Base-by-base conservation (phyloP, 179 eudicot species). In the Silene noctiflora region DNA sequence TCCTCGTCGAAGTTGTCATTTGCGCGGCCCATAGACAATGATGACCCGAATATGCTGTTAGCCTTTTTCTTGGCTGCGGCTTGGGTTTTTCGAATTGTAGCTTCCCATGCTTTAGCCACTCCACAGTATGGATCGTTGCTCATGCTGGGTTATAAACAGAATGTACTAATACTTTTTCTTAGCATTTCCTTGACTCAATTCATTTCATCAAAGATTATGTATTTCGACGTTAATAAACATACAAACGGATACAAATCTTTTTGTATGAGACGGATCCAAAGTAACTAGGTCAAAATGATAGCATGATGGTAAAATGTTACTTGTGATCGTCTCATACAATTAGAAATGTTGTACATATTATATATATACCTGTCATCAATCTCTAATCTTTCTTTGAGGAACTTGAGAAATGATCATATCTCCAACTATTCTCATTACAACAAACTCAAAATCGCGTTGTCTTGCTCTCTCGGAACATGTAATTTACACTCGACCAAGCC, bases 31-130 rank as follows among this genome's bases (percentile, higher is more conserved):
- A 90, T 89, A 0, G 99, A 93, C 90, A 89, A 53, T 17, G 59
- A 90, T 48, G 96, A 82, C 21, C 88, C 79, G 53, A 93, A 93
- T 64, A 91, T 88, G 83, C 80, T 82, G 82, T 84, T 83, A 16
- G 88, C 87, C 79, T 89, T 79, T 80, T 89, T 95, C 88, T 87
- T 93, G 33, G 88, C 90, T 2, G 84, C 83, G 11, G 83, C 80
- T 75, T 89, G 90, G 48, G 91, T 80, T 81, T 82, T 92, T 25
- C 88, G 84, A 69, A 90, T 79, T 8, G 98, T 94, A 33, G 96
- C 85, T 73, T 94, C 98, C 98, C 96, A 92, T 53, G 97, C 87
- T 81, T 89, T 91, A 71, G 86, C 82, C 87, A 82, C 80, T 60
- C 85, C 85, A 82, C 84, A 81, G 63, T 74, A 73, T 6, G 75